Evolutionary conservation across 208 protist genomes (phyloP).

Genomic region (Leishmania turanica): DNA sequence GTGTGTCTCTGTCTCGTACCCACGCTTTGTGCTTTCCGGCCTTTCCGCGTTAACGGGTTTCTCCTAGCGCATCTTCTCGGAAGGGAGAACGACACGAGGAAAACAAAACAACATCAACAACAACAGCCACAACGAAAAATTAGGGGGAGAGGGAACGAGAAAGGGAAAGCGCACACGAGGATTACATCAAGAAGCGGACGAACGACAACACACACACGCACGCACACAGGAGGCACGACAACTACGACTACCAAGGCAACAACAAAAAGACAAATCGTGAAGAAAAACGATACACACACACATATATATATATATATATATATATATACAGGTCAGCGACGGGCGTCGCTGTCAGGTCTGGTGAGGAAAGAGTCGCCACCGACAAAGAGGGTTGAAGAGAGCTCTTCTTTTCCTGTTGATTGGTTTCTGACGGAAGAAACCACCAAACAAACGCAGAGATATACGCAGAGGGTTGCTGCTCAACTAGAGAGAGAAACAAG

Average conservation of each 20-base stretch:
- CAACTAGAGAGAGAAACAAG: neutral
- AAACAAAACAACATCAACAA: no score
- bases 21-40: neutral
- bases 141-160: no score
- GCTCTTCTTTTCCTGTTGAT: neutral
- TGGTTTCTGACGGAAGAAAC: no score
- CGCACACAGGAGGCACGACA: neutral
- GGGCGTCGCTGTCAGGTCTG: no score
- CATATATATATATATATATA: no score
- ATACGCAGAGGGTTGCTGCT: neutral
- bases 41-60: neutral
- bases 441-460: neutral
- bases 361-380: no score
- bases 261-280: no score
- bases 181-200: neutral
- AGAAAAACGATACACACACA: no score
- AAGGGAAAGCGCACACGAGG: neutral
- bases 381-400: neutral
- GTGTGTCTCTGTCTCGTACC: neutral
- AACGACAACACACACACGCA: neutral
- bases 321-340: no score
- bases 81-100: neutral
- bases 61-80: neutral
- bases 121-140: no score
- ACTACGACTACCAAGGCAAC: no score